phyloP scores from a whole-genome alignment of 129 eudicot genomes.

The Chrysanthemum seticuspe region DNA sequence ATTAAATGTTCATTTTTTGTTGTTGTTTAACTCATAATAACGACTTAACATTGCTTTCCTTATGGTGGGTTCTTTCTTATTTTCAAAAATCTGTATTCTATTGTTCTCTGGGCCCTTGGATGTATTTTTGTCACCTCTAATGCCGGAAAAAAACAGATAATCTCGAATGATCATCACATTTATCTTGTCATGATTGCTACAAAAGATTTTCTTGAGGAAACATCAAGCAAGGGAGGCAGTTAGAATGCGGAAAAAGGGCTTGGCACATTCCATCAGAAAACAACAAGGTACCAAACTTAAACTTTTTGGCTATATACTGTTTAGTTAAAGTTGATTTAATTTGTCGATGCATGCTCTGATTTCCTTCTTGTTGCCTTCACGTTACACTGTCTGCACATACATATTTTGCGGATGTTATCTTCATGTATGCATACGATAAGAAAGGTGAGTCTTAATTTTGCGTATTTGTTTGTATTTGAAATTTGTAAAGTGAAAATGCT shows the following conservation, averaged over 20 bases:
- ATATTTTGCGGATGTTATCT: background rate
- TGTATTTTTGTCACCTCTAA: background rate
- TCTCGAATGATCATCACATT: constrained; percentile 32
- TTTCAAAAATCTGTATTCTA: constrained; percentile 15
- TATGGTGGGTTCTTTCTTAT: constrained; percentile 25
- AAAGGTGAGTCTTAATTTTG: background rate
- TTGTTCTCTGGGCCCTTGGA: constrained; percentile 35
- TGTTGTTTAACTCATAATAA: background rate
- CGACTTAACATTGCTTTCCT: constrained; percentile 10
- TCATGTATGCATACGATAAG: background rate
- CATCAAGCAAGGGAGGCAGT: constrained; percentile 48
- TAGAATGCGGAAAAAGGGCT: constrained; percentile 25
- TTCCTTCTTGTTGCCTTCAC: background rate
- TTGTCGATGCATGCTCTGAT: background rate
- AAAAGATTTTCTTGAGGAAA: constrained; percentile 42
- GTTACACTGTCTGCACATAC: background rate
- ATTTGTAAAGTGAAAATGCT: constrained; percentile 6
- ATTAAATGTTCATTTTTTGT: constrained; percentile 13
- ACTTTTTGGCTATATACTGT: constrained; percentile 26
- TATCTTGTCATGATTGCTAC: constrained; percentile 33
- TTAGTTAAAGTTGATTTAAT: constrained; percentile 10
- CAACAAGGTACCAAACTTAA: constrained; percentile 45
- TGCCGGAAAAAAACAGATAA: constrained; percentile 11
- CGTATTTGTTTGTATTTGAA: constrained; percentile 1
- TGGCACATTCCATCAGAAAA: constrained; percentile 31